Conservation (phyloP, 106 monocot genomes). For the Dendrobium chrysotoxum region DNA sequence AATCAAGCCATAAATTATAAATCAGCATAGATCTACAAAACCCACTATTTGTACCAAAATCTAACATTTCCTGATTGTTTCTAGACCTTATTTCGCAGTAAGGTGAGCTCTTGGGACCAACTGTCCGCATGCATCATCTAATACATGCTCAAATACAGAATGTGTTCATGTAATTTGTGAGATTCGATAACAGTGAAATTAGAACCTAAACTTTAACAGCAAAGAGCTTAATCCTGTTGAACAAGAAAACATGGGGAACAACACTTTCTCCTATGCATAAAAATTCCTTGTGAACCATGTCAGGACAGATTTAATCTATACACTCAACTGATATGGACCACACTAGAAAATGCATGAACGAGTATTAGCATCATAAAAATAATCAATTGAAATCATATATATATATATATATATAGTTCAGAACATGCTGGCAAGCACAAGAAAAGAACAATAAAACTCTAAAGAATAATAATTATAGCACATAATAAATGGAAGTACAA, state of each 20-base stretch:
- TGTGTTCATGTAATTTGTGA: slow-evolving; percentile 2
- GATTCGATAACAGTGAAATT: not conserved
- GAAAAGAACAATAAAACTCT: not conserved
- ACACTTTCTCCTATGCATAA: not conserved
- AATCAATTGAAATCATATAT: no score
- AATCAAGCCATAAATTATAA: not conserved
- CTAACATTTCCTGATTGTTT: not conserved
- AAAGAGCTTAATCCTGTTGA: not conserved
- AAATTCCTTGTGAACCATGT: not conserved
- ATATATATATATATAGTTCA: no score
- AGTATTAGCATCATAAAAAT: no score
- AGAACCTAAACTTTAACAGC: not conserved
- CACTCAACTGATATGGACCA: no score
- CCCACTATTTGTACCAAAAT: not conserved
- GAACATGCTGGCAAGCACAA: not conserved
- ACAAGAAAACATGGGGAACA: not conserved
- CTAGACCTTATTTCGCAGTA: not conserved
- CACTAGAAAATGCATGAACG: no score
- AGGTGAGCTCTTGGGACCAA: not conserved
- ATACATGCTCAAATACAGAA: not conserved
- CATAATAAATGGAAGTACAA: not conserved
- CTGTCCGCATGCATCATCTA: not conserved
- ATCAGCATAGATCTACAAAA: not conserved
- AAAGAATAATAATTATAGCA: not conserved
- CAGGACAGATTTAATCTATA: not conserved